Evolutionary conservation across 768 basidiomycete genomes (phyloP).

Genomic region (Lactarius vividus): DNA sequence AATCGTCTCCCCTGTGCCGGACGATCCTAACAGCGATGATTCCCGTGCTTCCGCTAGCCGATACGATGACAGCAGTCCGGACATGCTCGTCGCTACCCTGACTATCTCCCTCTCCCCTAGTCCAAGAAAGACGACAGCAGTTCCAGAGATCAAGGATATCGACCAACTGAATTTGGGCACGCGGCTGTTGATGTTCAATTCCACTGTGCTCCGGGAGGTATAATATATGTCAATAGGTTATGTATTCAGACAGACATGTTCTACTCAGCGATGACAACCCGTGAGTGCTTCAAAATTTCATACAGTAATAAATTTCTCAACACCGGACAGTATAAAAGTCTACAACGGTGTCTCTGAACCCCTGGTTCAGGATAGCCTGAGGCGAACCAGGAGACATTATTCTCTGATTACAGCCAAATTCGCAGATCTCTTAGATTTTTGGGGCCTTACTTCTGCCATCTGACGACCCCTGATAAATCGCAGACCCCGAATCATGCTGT

Average conservation of each 20-base stretch:
- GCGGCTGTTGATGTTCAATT: slow-evolving; percentile 49
- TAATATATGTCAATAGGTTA: slow-evolving; percentile 14
- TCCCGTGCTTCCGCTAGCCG: slow-evolving; percentile 13
- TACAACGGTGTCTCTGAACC: slow-evolving; percentile 15
- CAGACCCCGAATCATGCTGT: slow-evolving; percentile 13
- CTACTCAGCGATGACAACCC: not conserved
- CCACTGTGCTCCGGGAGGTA: slow-evolving; percentile 20
- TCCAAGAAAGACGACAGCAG: not conserved
- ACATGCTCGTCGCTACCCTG: slow-evolving; percentile 42
- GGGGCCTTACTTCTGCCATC: slow-evolving; percentile 35
- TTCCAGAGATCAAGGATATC: slow-evolving; percentile 16
- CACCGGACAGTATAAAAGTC: slow-evolving; percentile 1
- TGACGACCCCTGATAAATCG: not conserved
- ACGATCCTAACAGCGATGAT: slow-evolving; percentile 6
- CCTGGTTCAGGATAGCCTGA: slow-evolving; percentile 45
- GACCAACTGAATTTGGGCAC: slow-evolving; percentile 40
- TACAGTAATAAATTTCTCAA: not conserved
- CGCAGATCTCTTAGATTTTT: slow-evolving; percentile 50
- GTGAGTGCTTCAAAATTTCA: not conserved
- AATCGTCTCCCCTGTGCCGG: slow-evolving; percentile 35
- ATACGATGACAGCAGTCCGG: slow-evolving; percentile 45
- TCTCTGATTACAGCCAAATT: slow-evolving; percentile 47
- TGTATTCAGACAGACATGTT: slow-evolving; percentile 15
- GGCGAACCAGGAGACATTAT: slow-evolving; percentile 35
- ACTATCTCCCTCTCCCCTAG: not conserved